Percentiles rank a stretch among this genome's conserved stretches.
These are phyloP conservation scores for Cercospora nicotianae DNA, from an alignment of 2,329 filamentous ascomycete genomes.

Conservation along the genomic window DNA sequence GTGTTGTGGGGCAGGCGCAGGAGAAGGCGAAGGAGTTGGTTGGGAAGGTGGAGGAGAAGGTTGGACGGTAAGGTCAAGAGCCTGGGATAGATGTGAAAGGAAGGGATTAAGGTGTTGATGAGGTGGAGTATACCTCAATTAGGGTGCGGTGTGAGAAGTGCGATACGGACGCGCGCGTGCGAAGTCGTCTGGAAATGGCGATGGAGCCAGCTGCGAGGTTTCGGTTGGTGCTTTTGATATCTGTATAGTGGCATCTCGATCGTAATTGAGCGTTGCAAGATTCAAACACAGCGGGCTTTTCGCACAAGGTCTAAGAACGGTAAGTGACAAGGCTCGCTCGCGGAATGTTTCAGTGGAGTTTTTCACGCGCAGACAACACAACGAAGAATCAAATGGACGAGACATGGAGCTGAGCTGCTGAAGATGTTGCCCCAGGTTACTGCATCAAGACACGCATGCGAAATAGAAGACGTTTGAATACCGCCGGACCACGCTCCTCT, in stretches of 20 bases:
- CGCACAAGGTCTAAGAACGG: background rate
- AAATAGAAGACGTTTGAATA: background rate
- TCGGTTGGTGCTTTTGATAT: background rate
- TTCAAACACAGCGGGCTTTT: background rate
- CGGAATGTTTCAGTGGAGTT: background rate
- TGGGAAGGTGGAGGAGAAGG: constrained; percentile 16
- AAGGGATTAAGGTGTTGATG: background rate
- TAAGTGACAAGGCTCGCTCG: background rate
- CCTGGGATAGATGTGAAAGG: no score
- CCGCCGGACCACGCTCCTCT: background rate
- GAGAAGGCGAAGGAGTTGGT: constrained; percentile 32
- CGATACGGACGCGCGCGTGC: background rate
- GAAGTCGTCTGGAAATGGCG: background rate
- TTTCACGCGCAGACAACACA: background rate
- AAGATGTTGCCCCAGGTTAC: background rate
- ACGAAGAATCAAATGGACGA: background rate
- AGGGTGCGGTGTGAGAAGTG: background rate
- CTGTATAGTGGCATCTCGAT: constrained; percentile 13
- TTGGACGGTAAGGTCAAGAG: background rate
- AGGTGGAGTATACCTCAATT: background rate
- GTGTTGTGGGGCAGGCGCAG: constrained; percentile 30
- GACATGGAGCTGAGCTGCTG: background rate
- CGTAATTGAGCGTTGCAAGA: constrained; percentile 9
- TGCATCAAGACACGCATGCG: background rate
- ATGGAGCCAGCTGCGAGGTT: background rate